These are phyloP conservation scores for Malus orientalis DNA, from an alignment of 306 rosid species.

Conservation along the genomic window DNA sequence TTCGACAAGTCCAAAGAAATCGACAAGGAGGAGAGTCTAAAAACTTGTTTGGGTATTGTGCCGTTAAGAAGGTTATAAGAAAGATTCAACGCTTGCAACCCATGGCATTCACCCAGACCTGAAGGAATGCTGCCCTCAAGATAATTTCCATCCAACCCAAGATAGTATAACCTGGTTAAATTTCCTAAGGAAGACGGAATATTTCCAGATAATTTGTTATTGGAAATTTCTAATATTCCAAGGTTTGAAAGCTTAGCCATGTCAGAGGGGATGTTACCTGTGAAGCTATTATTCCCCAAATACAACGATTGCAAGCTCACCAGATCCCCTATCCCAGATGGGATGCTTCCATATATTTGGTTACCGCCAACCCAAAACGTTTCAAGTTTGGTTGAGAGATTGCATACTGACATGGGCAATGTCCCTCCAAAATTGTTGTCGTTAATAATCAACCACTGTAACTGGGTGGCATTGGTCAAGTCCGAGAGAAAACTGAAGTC, in stretches of 20 bases:
- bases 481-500: no score
- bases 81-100: not conserved
- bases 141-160: accelerated
- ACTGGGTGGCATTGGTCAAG: no score
- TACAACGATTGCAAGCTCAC: not conserved
- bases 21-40: not conserved
- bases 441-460: no score
- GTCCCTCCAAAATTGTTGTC: not conserved
- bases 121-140: not conserved
- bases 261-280: not conserved
- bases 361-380: accelerated
- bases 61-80: not conserved
- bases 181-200: not conserved
- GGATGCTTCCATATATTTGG: slow-evolving; percentile 5
- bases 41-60: not conserved
- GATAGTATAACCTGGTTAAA: not conserved
- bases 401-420: not conserved
- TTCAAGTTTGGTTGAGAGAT: not conserved
- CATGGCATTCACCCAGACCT: not conserved
- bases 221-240: accelerated
- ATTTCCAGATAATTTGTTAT: not conserved
- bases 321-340: not conserved
- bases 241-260: not conserved
- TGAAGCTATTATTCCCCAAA: not conserved
- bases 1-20: not conserved